These are phyloP conservation scores for Anthracocystis setariae DNA, from an alignment of 1,284 basidiomycete species.

Conservation along the genomic window DNA sequence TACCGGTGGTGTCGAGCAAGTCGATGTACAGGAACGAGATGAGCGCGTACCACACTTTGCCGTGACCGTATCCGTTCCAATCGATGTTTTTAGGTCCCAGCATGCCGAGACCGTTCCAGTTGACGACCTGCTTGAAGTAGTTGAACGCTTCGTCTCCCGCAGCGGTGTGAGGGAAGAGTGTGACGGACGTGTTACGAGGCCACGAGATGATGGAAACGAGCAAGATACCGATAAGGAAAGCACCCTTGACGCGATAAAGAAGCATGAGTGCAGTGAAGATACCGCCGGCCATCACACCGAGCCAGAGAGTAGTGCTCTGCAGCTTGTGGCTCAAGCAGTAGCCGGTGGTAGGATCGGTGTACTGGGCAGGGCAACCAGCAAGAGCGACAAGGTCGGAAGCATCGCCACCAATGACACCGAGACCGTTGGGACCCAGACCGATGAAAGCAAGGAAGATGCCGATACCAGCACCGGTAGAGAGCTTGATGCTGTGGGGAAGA, in stretches of 20 bases:
- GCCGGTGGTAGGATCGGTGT: constrained; percentile 65
- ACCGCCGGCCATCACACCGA: constrained; percentile 89
- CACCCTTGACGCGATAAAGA: constrained; percentile 85
- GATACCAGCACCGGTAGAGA: constrained; percentile 86
- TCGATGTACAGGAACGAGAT: constrained; percentile 87
- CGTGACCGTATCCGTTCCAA: constrained; percentile 73
- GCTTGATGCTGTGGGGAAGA: constrained; percentile 85
- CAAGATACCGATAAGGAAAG: constrained; percentile 81
- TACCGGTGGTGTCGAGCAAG: constrained; percentile 72
- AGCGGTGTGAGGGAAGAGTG: constrained; percentile 80
- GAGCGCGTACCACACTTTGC: constrained; percentile 85
- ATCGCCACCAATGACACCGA: constrained; percentile 81
- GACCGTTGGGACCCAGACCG: constrained; percentile 74
- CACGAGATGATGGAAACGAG: constrained; percentile 87
- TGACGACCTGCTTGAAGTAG: constrained; percentile 87
- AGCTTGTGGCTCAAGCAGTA: constrained; percentile 79
- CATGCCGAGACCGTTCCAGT: constrained; percentile 71
- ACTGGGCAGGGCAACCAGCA: constrained; percentile 75
- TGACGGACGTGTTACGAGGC: constrained; percentile 82
- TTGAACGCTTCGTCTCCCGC: constrained; percentile 79
- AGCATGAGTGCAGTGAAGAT: constrained; percentile 74
- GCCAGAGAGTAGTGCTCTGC: constrained; percentile 81
- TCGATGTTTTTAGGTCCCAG: constrained; percentile 73
- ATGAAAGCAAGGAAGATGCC: constrained; percentile 76
- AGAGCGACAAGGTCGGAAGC: constrained; percentile 79